Base-by-base conservation (phyloP, 345 rosid species). In the Eucalyptus erythrocorys region DNA sequence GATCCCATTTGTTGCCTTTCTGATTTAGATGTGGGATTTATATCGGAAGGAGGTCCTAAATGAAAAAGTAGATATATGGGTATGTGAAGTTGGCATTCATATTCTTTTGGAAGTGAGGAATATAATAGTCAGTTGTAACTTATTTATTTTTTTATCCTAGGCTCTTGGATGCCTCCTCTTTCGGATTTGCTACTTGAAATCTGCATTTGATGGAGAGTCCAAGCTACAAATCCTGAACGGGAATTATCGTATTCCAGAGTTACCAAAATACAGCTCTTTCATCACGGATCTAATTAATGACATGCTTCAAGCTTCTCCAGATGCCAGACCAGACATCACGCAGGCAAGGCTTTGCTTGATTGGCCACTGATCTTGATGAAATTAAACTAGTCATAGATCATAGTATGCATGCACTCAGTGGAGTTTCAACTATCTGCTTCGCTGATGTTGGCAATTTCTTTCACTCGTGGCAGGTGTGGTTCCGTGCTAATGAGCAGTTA, bases 1-100 rank as follows among this genome's bases (percentile, higher is more conserved):
- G 80, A 87, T 92, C 87, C 51, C 85, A 88, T 87, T 87, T 92
- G 92, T 88, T 59, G 88, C 90, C 47, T 87, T 89, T 85, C n/a
- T 92, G 92, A 88, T 87, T 87, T 92, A 98, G 99, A 98, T 98
- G 99, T 97, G 99, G 99, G 99, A 98, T 95, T 89, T 98, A 89
- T 94, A 94, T 85, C 95, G 96, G 88, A 95, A 97, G 91, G 99
- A 98, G 92, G 91, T 93, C 91, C 97, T 98, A 88, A 96, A 91
- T 86, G 99, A 98, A 96, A 98, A 96, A 94, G 99, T 97, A 37
- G 99, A 97, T 92, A 94, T 96, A 91, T 98, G 99, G 99, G 99
- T 98, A 95, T 92, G 97, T 93, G 88, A 86, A 86, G 59, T 55
- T 88, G 59, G 32, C 87, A 50, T 85, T 59, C 51, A 87, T 59